phyloP scores from a whole-genome alignment of 2,329 filamentous ascomycete genomes.

The Diplodia mutila region DNA sequence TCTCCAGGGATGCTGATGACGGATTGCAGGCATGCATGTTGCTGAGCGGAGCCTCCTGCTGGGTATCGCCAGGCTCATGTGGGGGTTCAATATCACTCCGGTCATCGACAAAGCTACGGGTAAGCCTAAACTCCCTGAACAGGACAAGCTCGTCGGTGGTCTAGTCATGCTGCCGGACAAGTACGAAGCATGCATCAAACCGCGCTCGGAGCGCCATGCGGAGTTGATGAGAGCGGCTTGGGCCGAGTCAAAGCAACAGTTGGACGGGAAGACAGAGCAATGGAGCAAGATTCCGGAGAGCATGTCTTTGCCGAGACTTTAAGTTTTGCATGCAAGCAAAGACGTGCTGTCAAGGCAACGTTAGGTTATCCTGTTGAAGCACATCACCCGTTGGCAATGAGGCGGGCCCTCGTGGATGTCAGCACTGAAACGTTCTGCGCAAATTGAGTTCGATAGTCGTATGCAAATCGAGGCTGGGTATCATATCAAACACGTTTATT shows the following conservation, averaged over 20 bases:
- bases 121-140: slow-evolving; percentile 5
- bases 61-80: slow-evolving; percentile 24
- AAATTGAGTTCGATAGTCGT: not conserved
- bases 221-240: slow-evolving; percentile 29
- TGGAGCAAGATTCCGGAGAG: slow-evolving; percentile 33
- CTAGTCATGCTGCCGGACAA: slow-evolving; percentile 31
- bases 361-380: not conserved
- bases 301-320: slow-evolving; percentile 16
- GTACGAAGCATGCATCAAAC: slow-evolving; percentile 31
- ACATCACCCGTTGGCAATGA: not conserved
- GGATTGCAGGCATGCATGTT: slow-evolving; percentile 25
- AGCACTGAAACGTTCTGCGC: not conserved
- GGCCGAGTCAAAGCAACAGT: slow-evolving; percentile 27
- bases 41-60: slow-evolving; percentile 26
- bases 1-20: not conserved
- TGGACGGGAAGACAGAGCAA: slow-evolving; percentile 29
- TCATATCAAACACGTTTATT: slow-evolving; percentile 10
- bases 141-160: slow-evolving; percentile 30
- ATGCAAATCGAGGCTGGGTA: not conserved
- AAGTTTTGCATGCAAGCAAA: not conserved
- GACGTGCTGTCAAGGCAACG: not conserved
- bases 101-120: not conserved
- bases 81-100: slow-evolving; percentile 26
- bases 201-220: slow-evolving; percentile 28
- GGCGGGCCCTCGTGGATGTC: not conserved